Percentiles rank a stretch among this genome's conserved stretches.
Evolutionary conservation across 371 early-diverging fungal species (phyloP).

Genomic region (Lichtheimia hyalospora): DNA sequence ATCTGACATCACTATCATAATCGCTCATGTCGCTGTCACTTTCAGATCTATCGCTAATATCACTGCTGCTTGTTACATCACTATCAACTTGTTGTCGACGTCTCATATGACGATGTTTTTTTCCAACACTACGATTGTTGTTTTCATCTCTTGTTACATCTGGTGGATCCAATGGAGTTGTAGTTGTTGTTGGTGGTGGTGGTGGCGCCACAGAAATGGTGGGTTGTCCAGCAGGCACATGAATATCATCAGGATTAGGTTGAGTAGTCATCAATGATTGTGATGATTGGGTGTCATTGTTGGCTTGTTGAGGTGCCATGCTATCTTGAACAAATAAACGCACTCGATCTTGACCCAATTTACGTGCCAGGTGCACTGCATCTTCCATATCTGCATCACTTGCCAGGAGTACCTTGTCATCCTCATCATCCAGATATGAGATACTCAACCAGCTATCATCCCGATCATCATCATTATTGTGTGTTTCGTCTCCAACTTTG

Average conservation of each 20-base stretch:
- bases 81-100: constrained; percentile 3
- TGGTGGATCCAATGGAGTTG: background rate
- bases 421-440: constrained; percentile 88
- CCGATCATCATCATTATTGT: constrained; percentile 17
- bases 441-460: constrained; percentile 53
- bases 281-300: background rate
- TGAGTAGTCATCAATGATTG: constrained; percentile 1
- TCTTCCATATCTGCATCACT: constrained; percentile 80
- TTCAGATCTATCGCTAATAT: constrained; percentile 6
- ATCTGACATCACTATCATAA: constrained; percentile 3
- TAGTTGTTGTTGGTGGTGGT: background rate
- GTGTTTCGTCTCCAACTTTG: constrained; percentile 13
- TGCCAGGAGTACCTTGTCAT: constrained; percentile 81
- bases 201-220: background rate
- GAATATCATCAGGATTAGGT: background rate
- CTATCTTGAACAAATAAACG: constrained; percentile 66
- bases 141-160: too few relatives aligned
- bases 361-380: constrained; percentile 78
- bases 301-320: constrained; percentile 5
- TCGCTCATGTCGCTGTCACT: constrained; percentile 4
- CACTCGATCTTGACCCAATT: constrained; percentile 77
- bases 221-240: constrained; percentile 7
- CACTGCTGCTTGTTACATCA: background rate
- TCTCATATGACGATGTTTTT: background rate
- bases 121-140: too few relatives aligned